Evolutionary conservation across 2,329 filamentous ascomycete species (phyloP), one percentile per base, ranked within the genome.

Genomic region (Pseudopithomyces chartarum): DNA sequence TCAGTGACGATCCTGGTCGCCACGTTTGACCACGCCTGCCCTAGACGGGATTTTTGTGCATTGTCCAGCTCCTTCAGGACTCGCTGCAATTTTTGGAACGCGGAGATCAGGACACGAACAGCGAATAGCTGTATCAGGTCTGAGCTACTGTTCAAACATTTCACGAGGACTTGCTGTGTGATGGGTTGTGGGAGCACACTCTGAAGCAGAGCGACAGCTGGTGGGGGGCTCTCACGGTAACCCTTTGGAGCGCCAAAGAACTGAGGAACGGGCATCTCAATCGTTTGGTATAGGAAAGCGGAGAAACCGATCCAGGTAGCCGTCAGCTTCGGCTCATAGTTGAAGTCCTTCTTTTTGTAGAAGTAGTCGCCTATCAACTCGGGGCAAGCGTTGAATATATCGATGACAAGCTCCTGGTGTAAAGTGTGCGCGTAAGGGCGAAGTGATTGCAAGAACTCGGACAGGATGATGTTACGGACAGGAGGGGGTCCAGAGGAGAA

Each of bases 231-330:
- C 17, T 80, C 76, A 22, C 87, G 85, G 60, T 86, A 89, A 40
- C 81, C 81, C 12, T 84, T 82, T 39, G 81, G 81, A 64, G 87
- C 85, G 12, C 92, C 92, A 69, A 94, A 91, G 58, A 84, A 85
- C 23, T 79, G 71, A 2, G 93, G 93, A 2, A 97, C 80, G 1
- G 88, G 86, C 34, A 96, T 80, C 55, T 89, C 85, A 44, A 97
- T 87, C 1, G 88, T 86, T 58, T 90, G 90, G 75, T 96, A 96
- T 5, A 99, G 78, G 60, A 98, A 91, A 0, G 92, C 87, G 0
- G 92, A 92, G 71, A 96, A 97, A 40, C 94, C 93, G 64, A 98
- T 90, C 95, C 95, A 99, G 0, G 92, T 95, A 43, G 92, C 88
- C 2, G 92, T 95, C 5, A 96, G 82, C 70, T 97, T 98, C 0